Conservation (phyloP, 2,329 filamentous ascomycete species). For the Aureobasidium sp. region DNA sequence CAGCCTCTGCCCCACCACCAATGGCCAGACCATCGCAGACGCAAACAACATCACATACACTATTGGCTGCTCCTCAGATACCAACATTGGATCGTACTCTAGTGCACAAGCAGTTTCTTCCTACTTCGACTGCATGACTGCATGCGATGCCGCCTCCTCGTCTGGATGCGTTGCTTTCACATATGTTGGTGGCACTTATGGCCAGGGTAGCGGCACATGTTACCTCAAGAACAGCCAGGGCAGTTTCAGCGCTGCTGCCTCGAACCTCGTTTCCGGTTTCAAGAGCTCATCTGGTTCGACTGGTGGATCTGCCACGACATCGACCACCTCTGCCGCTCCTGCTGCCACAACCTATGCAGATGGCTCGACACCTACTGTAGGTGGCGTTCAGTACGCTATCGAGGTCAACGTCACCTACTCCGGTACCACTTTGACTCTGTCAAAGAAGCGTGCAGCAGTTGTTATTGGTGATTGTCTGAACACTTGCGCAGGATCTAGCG, state of each 20-base stretch:
- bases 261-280: constrained; percentile 15
- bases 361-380: background rate
- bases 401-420: background rate
- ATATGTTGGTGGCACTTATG: constrained; percentile 16
- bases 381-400: background rate
- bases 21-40: constrained; percentile 16
- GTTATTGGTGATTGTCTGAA: background rate
- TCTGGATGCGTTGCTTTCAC: constrained; percentile 17
- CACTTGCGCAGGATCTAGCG: background rate
- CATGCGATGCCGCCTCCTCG: constrained; percentile 13
- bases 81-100: constrained; percentile 15
- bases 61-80: constrained; percentile 14
- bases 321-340: background rate
- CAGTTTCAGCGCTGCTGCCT: constrained; percentile 1
- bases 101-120: constrained; percentile 12
- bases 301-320: background rate
- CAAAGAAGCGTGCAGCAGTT: background rate
- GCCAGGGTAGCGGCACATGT: constrained; percentile 15
- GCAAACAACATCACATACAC: constrained; percentile 5
- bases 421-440: background rate
- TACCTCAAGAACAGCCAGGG: constrained; percentile 17
- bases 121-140: constrained; percentile 17
- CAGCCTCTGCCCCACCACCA: constrained; percentile 17
- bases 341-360: background rate
- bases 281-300: background rate